Percentiles rank a stretch among this genome's conserved stretches.
These are phyloP conservation scores for Leishmania martiniquensis DNA, from an alignment of 208 protist genomes.

Conservation along the genomic window DNA sequence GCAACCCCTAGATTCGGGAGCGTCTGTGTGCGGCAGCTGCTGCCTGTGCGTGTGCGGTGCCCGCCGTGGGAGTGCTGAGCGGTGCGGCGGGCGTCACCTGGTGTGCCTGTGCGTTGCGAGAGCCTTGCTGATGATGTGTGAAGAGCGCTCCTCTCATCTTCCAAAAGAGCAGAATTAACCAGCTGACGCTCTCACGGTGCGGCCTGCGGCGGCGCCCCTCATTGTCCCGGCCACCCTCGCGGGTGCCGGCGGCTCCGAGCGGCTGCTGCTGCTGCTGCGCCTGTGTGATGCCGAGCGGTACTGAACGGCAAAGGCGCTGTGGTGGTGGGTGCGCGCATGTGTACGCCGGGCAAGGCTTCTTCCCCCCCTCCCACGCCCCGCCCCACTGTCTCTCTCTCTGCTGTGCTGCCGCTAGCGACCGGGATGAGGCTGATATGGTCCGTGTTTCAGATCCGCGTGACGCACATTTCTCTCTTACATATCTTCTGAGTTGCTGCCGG, in stretches of 20 bases:
- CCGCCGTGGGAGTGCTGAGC: too few species aligned
- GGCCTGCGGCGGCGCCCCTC: background rate
- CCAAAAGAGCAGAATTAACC: slow-evolving; percentile 56
- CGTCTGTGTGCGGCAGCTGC: background rate
- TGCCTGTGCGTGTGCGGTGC: slow-evolving; percentile 4
- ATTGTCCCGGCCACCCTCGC: background rate
- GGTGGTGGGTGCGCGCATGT: background rate
- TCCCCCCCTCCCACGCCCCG: too few species aligned
- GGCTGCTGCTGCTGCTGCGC: background rate
- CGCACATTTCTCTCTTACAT: slow-evolving; percentile 54
- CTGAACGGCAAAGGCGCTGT: slow-evolving; percentile 13
- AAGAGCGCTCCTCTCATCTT: slow-evolving; percentile 44
- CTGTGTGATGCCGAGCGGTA: slow-evolving; percentile 36
- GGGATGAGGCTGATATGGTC: slow-evolving; percentile 84
- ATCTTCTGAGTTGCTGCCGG: slow-evolving; percentile 48
- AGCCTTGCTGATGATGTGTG: slow-evolving; percentile 43
- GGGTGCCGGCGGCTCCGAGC: slow-evolving; percentile 2
- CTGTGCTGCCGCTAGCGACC: slow-evolving; percentile 2
- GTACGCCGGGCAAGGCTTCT: background rate
- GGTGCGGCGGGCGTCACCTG: background rate
- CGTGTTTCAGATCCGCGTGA: slow-evolving; percentile 79
- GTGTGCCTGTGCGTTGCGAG: background rate
- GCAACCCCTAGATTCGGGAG: slow-evolving; percentile 37
- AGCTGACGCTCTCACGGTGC: slow-evolving; percentile 24
- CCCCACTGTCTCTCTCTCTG: too few species aligned